These are phyloP conservation scores for Fusarium decemcellulare DNA, from an alignment of 2,329 filamentous ascomycete genomes.

Conservation along the genomic window DNA sequence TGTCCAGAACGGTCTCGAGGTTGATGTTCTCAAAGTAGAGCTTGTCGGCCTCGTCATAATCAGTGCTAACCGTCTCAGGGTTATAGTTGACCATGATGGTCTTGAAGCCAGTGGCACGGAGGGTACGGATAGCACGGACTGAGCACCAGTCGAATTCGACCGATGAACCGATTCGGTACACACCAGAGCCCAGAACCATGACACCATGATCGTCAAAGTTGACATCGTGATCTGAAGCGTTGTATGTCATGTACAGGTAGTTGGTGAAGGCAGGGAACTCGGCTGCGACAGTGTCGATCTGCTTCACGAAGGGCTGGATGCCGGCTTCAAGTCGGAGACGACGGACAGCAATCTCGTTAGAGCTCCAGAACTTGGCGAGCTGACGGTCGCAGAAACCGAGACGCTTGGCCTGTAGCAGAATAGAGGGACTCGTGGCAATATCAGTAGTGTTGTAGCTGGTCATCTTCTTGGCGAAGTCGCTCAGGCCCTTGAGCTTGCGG, in stretches of 20 bases:
- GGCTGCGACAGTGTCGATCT: conserved; percentile 98
- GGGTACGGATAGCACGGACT: conserved; percentile 91
- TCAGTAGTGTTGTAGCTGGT: conserved; percentile 75
- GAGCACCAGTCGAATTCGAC: conserved; percentile 99
- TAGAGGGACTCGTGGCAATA: conserved; percentile 71
- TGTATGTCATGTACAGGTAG: conserved; percentile 97
- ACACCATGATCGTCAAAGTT: conserved; percentile 90
- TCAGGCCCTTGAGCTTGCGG: conserved; percentile 89
- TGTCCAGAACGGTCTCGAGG: conserved; percentile 90
- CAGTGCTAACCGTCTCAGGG: conserved; percentile 89
- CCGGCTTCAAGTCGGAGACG: conserved; percentile 87
- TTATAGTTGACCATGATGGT: conserved; percentile 98
- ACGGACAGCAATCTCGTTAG: conserved; percentile 92
- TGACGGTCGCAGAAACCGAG: conserved; percentile 96
- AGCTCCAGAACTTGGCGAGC: conserved; percentile 93
- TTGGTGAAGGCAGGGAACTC: conserved; percentile 97
- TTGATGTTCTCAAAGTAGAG: conserved; percentile 98
- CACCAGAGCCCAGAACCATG: conserved; percentile 96
- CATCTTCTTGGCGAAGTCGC: conserved; percentile 89
- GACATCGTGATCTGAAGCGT: conserved; percentile 88
- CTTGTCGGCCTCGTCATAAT: conserved; percentile 94
- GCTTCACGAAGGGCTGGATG: conserved; percentile 92
- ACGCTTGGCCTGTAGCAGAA: conserved; percentile 89
- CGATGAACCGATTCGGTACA: conserved; percentile 96
- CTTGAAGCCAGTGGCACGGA: conserved; percentile 88